These are phyloP conservation scores for Xenosphaeropsis pyriputrescens DNA, from an alignment of 2,329 filamentous ascomycete genomes.

Conservation along the genomic window DNA sequence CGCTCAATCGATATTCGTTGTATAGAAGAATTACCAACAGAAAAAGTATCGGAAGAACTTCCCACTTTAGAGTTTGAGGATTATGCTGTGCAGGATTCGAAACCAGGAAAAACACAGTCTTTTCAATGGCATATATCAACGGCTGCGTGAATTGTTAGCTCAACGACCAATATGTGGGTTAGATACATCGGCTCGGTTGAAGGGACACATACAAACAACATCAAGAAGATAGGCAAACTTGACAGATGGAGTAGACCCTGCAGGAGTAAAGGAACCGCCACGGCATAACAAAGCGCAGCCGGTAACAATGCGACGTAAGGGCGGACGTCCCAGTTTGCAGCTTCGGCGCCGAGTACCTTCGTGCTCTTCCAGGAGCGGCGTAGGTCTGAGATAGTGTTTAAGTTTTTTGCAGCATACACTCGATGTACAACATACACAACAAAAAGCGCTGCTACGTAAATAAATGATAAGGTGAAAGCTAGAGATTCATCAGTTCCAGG, in stretches of 20 bases:
- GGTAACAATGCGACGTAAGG: too few relatives aligned
- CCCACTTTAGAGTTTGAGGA: slow-evolving; percentile 5
- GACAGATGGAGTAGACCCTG: slow-evolving; percentile 13
- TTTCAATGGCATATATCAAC: slow-evolving; percentile 8
- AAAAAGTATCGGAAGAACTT: slow-evolving; percentile 4
- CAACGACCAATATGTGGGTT: slow-evolving; percentile 1
- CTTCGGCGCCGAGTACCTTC: too few relatives aligned
- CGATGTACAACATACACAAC: too few relatives aligned
- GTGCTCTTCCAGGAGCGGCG: too few relatives aligned
- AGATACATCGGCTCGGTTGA: background rate
- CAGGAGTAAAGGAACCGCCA: slow-evolving; percentile 10
- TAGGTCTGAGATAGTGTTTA: too few relatives aligned
- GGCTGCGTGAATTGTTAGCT: slow-evolving; percentile 5
- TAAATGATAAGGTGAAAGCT: too few relatives aligned
- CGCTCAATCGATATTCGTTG: slow-evolving; percentile 14
- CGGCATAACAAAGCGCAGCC: slow-evolving; percentile 2
- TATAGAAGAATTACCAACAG: slow-evolving; percentile 8
- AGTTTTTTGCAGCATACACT: too few relatives aligned
- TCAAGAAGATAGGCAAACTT: slow-evolving; percentile 12
- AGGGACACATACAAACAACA: slow-evolving; percentile 12
- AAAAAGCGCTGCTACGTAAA: too few relatives aligned
- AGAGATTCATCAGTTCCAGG: too few relatives aligned
- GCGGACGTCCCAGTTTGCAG: too few relatives aligned
- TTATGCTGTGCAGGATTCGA: slow-evolving; percentile 5
- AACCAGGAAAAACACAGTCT: slow-evolving; percentile 6